Percentiles rank a stretch among this genome's conserved stretches.
Conservation (phyloP, 257 asterid genomes). For the Solanum chmielewskii region DNA sequence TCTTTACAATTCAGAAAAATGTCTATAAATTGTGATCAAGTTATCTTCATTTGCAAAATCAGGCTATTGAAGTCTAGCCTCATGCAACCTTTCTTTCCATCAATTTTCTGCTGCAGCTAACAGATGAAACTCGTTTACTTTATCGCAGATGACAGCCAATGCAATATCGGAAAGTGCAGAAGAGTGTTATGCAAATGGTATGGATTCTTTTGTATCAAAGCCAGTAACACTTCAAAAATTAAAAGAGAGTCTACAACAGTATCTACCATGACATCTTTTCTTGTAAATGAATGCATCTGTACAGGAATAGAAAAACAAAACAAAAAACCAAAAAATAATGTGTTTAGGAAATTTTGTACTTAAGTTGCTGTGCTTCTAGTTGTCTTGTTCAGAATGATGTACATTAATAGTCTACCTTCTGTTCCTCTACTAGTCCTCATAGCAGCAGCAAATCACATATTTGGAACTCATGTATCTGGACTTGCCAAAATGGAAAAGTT, state of each 20-base stretch:
- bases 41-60: neutral
- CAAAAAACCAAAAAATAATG: neutral
- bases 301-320: conserved; percentile 16
- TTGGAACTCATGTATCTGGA: neutral
- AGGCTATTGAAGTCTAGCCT: neutral
- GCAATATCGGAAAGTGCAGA: conserved; percentile 78
- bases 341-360: conserved; percentile 68
- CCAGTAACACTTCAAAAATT: conserved; percentile 65
- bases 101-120: neutral
- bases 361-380: neutral
- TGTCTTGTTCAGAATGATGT: neutral
- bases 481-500: neutral
- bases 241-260: conserved; percentile 56
- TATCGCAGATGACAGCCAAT: conserved; percentile 87
- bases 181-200: conserved; percentile 82
- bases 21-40: neutral
- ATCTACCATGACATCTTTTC: conserved; percentile 22
- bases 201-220: conserved; percentile 90
- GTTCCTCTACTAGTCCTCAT: conserved; percentile 1
- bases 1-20: neutral
- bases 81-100: neutral
- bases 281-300: conserved; percentile 40
- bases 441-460: neutral
- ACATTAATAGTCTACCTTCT: neutral
- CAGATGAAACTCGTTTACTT: neutral